Conservation (phyloP, 192 early-diverging fungal genomes). For the Coemansia sp. region DNA sequence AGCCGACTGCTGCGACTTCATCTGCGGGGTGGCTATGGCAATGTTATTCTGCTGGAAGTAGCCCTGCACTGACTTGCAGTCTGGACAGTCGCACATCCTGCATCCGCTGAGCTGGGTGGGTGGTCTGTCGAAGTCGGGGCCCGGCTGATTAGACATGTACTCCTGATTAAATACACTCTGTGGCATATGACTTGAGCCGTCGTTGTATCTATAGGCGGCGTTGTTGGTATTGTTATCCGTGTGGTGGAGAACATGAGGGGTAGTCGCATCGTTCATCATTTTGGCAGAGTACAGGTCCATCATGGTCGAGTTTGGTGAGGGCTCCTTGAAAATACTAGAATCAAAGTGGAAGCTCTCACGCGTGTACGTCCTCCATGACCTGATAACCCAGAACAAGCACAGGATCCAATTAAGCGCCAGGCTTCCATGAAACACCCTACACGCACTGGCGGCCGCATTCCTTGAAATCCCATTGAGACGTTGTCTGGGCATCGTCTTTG, state of each 20-base stretch:
- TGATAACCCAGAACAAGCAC: conserved; percentile 31
- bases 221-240: neutral
- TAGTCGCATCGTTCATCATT: neutral
- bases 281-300: conserved; percentile 18
- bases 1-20: neutral
- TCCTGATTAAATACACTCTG: neutral
- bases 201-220: neutral
- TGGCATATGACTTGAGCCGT: neutral
- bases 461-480: neutral
- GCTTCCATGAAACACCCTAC: conserved; percentile 37
- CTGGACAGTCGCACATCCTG: neutral
- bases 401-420: conserved; percentile 44
- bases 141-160: neutral
- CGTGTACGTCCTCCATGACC: conserved; percentile 42
- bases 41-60: neutral
- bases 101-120: neutral
- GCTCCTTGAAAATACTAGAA: conserved; percentile 43
- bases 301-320: conserved; percentile 4
- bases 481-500: conserved; percentile 2
- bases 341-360: conserved; percentile 43
- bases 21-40: no score
- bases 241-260: neutral
- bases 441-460: conserved; percentile 22
- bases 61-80: neutral
- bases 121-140: neutral